Evolutionary conservation across 805 yeast genomes (phyloP).

Genomic region (Saccharomyces kudriavzevii): DNA sequence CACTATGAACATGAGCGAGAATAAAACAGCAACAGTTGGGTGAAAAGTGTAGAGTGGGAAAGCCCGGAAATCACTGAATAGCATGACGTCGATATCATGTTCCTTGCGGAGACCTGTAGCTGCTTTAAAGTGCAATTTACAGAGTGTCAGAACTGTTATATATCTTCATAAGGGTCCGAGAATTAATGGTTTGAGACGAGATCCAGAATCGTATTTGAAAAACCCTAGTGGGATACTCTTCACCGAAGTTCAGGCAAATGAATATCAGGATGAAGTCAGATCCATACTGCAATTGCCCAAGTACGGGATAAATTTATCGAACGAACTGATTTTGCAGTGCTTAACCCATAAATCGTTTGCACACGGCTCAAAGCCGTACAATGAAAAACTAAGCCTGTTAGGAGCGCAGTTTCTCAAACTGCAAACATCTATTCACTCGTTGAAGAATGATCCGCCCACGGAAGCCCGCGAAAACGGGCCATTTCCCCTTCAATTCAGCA

Average conservation of each 20-base stretch:
- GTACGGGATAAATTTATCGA: conserved; percentile 38
- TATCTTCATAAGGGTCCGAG: conserved; percentile 41
- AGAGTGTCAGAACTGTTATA: conserved; percentile 27
- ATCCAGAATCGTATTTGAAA: conserved; percentile 50
- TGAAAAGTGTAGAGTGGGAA: not conserved
- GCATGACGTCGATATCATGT: not conserved
- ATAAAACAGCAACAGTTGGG: not conserved
- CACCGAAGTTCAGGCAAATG: conserved; percentile 39
- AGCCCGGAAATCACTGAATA: not conserved
- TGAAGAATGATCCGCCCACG: conserved; percentile 26
- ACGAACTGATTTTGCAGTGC: conserved; percentile 62
- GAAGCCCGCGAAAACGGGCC: not conserved
- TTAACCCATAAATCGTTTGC: conserved; percentile 93
- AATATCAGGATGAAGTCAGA: conserved; percentile 31
- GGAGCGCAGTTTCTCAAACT: conserved; percentile 57
- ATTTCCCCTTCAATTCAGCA: conserved; percentile 40
- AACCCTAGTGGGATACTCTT: conserved; percentile 47
- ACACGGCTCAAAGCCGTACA: conserved; percentile 82
- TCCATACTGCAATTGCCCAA: conserved; percentile 17
- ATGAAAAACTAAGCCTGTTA: conserved; percentile 70
- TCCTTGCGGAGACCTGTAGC: not conserved
- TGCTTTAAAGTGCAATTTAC: not conserved
- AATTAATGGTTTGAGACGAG: conserved; percentile 64
- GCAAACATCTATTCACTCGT: conserved; percentile 28
- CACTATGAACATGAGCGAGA: not conserved